These are phyloP conservation scores for Pestalotiopsis sp. DNA, from an alignment of 2,329 filamentous ascomycete species.

Conservation along the genomic window DNA sequence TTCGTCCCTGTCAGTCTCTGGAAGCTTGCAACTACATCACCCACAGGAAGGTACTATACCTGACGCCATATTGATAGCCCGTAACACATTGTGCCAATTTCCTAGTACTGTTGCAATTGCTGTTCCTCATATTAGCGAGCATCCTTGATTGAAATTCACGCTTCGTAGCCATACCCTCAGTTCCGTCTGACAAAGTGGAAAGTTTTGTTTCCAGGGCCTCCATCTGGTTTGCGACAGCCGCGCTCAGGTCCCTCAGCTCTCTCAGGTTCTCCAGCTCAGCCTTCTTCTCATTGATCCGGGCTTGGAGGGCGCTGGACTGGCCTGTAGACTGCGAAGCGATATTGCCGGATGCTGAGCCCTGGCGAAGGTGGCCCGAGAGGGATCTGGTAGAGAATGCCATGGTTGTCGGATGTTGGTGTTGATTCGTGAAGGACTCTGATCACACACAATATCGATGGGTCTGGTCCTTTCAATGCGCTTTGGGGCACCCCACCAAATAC, in stretches of 20 bases:
- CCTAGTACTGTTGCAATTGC: conserved; percentile 81
- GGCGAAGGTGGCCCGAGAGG: conserved; percentile 67
- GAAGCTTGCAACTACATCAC: conserved; percentile 6
- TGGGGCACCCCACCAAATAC: not conserved
- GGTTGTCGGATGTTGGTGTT: conserved; percentile 12
- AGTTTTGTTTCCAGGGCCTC: conserved; percentile 78
- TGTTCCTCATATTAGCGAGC: conserved; percentile 31
- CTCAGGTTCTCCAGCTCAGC: conserved; percentile 77
- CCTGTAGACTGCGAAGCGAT: conserved; percentile 44
- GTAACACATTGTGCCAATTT: conserved; percentile 86
- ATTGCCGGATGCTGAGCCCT: conserved; percentile 52
- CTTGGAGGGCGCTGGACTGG: conserved; percentile 69
- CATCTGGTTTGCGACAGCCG: conserved; percentile 79
- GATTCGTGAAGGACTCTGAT: not conserved
- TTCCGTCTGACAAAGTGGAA: conserved; percentile 75
- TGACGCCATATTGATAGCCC: conserved; percentile 84
- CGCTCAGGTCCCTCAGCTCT: conserved; percentile 76
- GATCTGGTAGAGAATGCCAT: conserved; percentile 60
- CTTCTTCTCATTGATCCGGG: conserved; percentile 83
- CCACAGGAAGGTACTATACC: conserved; percentile 47
- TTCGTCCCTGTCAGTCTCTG: conserved; percentile 11
- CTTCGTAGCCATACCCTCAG: conserved; percentile 60
- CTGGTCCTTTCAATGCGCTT: not conserved
- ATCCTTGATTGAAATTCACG: conserved; percentile 18
- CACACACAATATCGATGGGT: not conserved